A percentile compares a stretch with the other conserved stretches of the same genome.
These are phyloP conservation scores for Metarhizium sp. DNA, from an alignment of 2,329 filamentous ascomycete genomes.

Conservation along the genomic window DNA sequence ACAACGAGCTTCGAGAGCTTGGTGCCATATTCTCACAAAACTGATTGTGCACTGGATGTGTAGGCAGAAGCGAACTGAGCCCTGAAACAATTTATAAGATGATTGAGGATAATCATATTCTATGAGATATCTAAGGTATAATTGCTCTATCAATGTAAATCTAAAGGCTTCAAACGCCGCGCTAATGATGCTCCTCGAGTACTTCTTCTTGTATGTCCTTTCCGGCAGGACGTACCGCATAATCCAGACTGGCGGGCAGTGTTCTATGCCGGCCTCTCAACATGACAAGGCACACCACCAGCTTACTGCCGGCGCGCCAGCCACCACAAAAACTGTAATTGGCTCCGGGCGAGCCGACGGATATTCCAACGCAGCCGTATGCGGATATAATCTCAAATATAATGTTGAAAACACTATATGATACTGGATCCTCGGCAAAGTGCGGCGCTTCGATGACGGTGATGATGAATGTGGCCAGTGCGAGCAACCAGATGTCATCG, in stretches of 20 bases:
- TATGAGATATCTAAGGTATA: no score
- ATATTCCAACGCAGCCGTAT: constrained; percentile 55
- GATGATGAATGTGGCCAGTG: constrained; percentile 50
- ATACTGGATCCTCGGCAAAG: constrained; percentile 31
- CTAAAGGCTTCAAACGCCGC: no score
- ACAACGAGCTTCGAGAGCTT: constrained; percentile 20
- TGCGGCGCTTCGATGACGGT: constrained; percentile 45
- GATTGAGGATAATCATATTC: no score
- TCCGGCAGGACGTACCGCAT: constrained; percentile 36
- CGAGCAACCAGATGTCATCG: constrained; percentile 59
- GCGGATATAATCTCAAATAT: constrained; percentile 47
- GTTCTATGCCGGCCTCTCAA: constrained; percentile 47
- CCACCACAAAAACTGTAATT: constrained; percentile 47
- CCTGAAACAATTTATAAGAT: no score
- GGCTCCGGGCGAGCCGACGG: constrained; percentile 42
- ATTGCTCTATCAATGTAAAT: no score
- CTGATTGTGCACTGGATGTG: neutral
- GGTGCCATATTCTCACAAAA: constrained; percentile 15
- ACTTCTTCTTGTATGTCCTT: constrained; percentile 17
- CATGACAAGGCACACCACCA: constrained; percentile 49
- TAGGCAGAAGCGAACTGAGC: no score
- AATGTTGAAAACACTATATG: constrained; percentile 51
- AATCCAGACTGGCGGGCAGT: constrained; percentile 41
- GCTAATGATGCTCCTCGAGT: neutral
- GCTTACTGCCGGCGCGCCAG: constrained; percentile 45